Evolutionary conservation across 257 asterid species (phyloP).

Genomic region (Ilex aquifolium): DNA sequence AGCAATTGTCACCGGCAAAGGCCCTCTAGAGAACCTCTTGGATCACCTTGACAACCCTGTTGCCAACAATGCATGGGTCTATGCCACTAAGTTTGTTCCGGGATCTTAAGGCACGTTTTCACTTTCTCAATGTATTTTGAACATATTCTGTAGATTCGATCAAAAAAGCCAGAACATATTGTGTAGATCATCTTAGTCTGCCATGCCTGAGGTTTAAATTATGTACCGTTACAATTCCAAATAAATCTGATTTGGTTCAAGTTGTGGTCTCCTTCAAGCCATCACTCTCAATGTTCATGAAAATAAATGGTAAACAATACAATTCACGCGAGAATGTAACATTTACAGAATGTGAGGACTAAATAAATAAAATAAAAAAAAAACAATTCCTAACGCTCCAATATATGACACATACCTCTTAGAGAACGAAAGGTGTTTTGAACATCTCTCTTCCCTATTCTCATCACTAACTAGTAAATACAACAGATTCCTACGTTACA

Average conservation of each 20-base stretch:
- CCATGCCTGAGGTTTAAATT: no score
- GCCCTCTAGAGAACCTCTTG: constrained; percentile 62
- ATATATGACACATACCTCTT: not conserved
- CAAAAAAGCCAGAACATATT: no score
- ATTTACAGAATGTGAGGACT: no score
- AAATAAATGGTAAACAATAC: no score
- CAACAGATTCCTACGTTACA: constrained; percentile 8
- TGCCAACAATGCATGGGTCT: constrained; percentile 81
- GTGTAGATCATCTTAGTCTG: no score
- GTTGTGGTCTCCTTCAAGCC: no score
- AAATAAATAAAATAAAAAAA: no score
- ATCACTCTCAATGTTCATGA: no score
- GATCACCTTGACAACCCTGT: constrained; percentile 85
- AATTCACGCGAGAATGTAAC: no score
- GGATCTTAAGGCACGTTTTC: constrained; percentile 33
- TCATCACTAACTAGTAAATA: constrained; percentile 13
- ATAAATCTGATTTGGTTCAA: no score
- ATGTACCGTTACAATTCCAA: no score
- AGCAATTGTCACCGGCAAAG: constrained; percentile 58
- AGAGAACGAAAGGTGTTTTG: constrained; percentile 5
- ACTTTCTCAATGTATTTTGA: not conserved
- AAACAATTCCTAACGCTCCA: not conserved
- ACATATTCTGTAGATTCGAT: constrained; percentile 15
- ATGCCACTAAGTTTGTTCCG: constrained; percentile 68
- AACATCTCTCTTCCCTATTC: constrained; percentile 10